Percentiles rank a stretch among this genome's conserved stretches.
Evolutionary conservation across 2,329 filamentous ascomycete species (phyloP).

Genomic region (Aspergillus sp.): DNA sequence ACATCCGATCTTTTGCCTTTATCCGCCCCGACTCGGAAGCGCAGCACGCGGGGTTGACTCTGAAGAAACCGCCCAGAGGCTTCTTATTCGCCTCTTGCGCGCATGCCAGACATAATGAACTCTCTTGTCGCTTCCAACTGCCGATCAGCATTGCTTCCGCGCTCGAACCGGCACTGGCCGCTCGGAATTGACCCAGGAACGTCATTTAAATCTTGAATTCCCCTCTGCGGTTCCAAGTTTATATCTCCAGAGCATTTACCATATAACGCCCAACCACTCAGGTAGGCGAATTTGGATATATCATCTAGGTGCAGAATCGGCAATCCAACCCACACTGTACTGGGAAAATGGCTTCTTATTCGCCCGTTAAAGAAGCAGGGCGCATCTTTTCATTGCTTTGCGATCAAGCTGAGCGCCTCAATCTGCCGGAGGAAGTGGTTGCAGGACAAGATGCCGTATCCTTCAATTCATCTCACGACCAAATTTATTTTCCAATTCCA

Average conservation of each 20-base stretch:
- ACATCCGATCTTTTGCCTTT: conserved; percentile 7
- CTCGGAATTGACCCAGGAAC: conserved; percentile 8
- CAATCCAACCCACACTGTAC: not conserved
- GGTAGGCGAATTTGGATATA: not conserved
- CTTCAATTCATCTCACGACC: conserved; percentile 37
- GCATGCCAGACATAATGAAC: not conserved
- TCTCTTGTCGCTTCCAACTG: not conserved
- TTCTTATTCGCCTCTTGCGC: conserved; percentile 1
- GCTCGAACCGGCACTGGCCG: not conserved
- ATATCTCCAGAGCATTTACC: not conserved
- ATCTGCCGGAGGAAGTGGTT: conserved; percentile 32
- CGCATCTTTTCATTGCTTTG: conserved; percentile 39
- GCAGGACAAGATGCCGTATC: conserved; percentile 33
- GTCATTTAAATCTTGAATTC: conserved; percentile 4
- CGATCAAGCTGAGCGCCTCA: conserved; percentile 33
- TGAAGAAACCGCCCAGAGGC: not conserved
- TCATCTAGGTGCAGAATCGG: not conserved
- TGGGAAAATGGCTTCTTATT: conserved; percentile 24
- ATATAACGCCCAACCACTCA: not conserved
- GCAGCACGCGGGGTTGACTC: conserved; percentile 1
- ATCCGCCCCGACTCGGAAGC: conserved; percentile 4
- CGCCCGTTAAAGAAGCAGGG: conserved; percentile 36
- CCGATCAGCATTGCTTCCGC: not conserved
- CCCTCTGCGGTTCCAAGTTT: not conserved
- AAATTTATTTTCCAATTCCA: conserved; percentile 45